A percentile compares a stretch with the other conserved stretches of the same genome.
Conservation (phyloP, 441 rosid species). For the Pelargonium myrrhifolium region DNA sequence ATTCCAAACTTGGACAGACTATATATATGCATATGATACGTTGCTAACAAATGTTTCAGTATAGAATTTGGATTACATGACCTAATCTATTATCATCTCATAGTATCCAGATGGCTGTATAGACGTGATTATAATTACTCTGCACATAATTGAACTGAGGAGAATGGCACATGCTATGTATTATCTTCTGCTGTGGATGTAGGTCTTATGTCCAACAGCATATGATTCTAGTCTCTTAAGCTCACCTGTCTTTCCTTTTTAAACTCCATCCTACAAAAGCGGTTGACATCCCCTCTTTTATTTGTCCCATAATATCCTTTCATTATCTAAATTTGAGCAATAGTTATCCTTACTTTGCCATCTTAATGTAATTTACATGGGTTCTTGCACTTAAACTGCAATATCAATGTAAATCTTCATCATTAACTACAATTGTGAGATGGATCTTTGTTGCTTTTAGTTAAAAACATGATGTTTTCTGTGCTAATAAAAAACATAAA, state of each 20-base stretch:
- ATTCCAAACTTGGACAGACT: neutral
- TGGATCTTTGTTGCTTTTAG: neutral
- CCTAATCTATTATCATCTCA: neutral
- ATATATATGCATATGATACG: neutral
- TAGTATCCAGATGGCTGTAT: neutral
- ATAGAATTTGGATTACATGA: neutral
- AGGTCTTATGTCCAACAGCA: neutral
- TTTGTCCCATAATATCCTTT: neutral
- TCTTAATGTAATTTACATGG: neutral
- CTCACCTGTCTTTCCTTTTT: neutral
- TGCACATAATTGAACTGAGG: neutral
- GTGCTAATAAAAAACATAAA: no score
- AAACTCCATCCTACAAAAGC: conserved; percentile 2
- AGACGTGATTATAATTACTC: neutral
- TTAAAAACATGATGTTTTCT: no score
- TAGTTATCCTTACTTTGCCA: neutral
- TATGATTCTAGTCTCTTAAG: neutral
- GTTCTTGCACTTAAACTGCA: no score
- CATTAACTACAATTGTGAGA: neutral
- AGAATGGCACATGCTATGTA: neutral
- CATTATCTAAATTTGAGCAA: neutral
- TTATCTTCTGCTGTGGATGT: neutral
- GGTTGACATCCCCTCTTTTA: neutral
- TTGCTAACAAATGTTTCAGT: neutral
- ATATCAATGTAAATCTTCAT: no score